Evolutionary conservation across 2,329 filamentous ascomycete genomes (phyloP), one percentile per base, ranked within the genome.

Genomic region (Dactylellina leptospora): DNA sequence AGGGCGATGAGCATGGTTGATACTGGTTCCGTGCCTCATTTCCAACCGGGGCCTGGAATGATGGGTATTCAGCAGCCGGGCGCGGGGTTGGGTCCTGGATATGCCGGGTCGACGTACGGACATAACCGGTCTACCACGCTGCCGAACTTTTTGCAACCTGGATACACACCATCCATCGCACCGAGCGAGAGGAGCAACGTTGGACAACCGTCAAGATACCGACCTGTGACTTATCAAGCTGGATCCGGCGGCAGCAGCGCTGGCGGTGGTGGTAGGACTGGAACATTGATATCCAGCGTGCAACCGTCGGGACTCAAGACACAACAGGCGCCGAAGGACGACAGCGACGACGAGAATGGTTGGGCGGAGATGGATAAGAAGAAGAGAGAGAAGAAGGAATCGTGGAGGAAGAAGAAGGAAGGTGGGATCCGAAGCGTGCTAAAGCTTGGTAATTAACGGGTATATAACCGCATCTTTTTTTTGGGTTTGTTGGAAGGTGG

Each of bases 181-280:
- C 95, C 95, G 0, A 96, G 92, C 3, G 95, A 97, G 81, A 89
- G 95, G 73, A 97, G 93, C 83, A 97, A 96, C 79, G 83, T 97
- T 73, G 95, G 95, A 13, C 85, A 96, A 56, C 92, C 95, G 6
- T 89, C 91, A 28, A 88, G 95, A 45, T 99, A 99, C 81, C 87
- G 95, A 47, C 92, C 95, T 1, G 93, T 97, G 0, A 92, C 91
- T 0, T 88, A 89, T 42, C 69, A 73, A 45, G 47, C 48, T 6
- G 61, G 62, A 11, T 73, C 69, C 4, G 60, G 69, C 11, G 48
- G 47, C 22, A 73, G 82, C 84, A 60, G 83, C 82, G 5, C 78
- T 79, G 3, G 73, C 4, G 76, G 76, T 6, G 74, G 79, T 3
- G 81, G 80, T 51, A 81, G 81, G 9, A 78, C 81, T 20, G 81